Percentiles rank a stretch among this genome's conserved stretches.
phyloP scores from a whole-genome alignment of 2,329 filamentous ascomycete species.

The Penicillium hesseltinei region DNA sequence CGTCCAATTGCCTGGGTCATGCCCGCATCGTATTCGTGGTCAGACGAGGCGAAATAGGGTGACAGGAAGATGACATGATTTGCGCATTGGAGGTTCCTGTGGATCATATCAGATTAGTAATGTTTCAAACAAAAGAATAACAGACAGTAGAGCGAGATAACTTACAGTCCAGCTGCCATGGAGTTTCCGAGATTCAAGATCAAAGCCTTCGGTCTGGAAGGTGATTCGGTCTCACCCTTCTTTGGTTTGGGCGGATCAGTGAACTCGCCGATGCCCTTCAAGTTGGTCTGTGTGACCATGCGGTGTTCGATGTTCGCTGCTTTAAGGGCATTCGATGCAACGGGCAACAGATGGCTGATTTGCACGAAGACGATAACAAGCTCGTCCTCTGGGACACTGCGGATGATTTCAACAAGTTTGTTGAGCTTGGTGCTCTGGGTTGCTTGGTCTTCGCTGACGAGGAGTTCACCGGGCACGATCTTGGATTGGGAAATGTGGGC shows the following conservation, averaged over 20 bases:
- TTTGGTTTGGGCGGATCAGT: background rate
- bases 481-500: constrained; percentile 40
- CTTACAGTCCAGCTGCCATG: constrained; percentile 60
- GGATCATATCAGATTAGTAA: constrained; percentile 11
- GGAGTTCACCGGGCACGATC: constrained; percentile 39
- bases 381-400: constrained; percentile 44
- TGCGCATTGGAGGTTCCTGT: constrained; percentile 60
- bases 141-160: constrained; percentile 11
- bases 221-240: background rate
- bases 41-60: constrained; percentile 51
- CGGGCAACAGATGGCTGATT: constrained; percentile 46
- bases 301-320: constrained; percentile 33
- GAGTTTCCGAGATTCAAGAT: constrained; percentile 58
- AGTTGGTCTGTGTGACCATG: constrained; percentile 36
- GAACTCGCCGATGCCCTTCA: constrained; percentile 37
- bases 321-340: constrained; percentile 31
- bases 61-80: constrained; percentile 65
- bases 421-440: constrained; percentile 51
- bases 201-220: constrained; percentile 45
- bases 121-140: background rate
- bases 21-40: constrained; percentile 55
- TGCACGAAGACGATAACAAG: constrained; percentile 58
- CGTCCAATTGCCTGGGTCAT: constrained; percentile 66
- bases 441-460: constrained; percentile 33
- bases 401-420: constrained; percentile 47